Conservation (phyloP, 768 basidiomycete genomes). For the Cantharellus anzutake region DNA sequence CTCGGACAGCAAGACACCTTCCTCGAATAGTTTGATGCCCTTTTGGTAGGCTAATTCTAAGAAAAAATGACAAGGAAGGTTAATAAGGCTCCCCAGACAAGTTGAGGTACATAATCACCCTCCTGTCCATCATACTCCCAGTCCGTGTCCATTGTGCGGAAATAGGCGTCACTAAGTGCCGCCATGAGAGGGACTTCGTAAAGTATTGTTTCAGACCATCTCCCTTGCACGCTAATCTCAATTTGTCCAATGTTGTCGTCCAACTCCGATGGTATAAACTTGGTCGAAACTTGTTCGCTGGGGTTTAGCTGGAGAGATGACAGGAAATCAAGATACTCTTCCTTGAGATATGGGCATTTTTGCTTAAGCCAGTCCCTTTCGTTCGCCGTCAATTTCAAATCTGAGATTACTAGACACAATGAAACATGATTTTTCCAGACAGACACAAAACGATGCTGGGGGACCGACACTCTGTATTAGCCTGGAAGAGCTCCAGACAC, state of each 20-base stretch:
- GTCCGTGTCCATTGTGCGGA: constrained; percentile 48
- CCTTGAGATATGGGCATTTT: constrained; percentile 56
- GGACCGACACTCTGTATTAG: constrained; percentile 35
- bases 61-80: background rate
- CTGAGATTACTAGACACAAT: constrained; percentile 36
- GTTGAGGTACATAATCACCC: constrained; percentile 24
- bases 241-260: constrained; percentile 34
- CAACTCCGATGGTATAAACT: constrained; percentile 42
- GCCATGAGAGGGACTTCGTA: constrained; percentile 98
- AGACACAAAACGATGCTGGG: constrained; percentile 1
- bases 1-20: constrained; percentile 58
- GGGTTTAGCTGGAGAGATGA: constrained; percentile 49
- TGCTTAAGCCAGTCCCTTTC: constrained; percentile 50
- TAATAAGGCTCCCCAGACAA: background rate
- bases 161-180: constrained; percentile 77
- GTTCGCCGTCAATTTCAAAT: constrained; percentile 33
- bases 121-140: constrained; percentile 76
- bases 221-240: constrained; percentile 52
- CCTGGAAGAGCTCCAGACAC: constrained; percentile 40
- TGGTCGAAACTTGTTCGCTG: constrained; percentile 39
- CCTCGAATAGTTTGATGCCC: constrained; percentile 38
- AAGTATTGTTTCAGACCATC: constrained; percentile 70
- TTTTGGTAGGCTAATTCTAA: constrained; percentile 60
- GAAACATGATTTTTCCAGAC: background rate
- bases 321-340: constrained; percentile 62